phyloP scores from a whole-genome alignment of 2,329 filamentous ascomycete species.

The Penicillium sp. region DNA sequence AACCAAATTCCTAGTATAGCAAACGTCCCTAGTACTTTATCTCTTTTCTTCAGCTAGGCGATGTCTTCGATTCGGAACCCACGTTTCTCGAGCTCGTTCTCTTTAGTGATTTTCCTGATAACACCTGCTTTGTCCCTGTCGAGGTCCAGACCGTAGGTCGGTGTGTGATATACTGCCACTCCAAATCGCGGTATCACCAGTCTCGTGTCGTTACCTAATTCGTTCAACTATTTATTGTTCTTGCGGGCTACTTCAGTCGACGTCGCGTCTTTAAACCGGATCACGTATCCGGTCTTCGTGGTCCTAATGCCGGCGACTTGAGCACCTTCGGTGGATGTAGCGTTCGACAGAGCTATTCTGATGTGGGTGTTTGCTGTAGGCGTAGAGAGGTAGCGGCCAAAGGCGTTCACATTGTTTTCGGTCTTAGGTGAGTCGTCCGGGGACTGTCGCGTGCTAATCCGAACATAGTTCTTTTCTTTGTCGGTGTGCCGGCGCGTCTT shows the following conservation, averaged over 20 bases:
- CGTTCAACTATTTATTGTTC: not conserved
- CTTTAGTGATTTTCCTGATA: conserved; percentile 11
- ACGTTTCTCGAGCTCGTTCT: conserved; percentile 10
- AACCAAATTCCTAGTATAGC: conserved; percentile 28
- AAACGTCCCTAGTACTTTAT: conserved; percentile 20
- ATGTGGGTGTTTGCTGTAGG: not conserved
- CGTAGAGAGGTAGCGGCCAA: not conserved
- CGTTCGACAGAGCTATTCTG: not conserved
- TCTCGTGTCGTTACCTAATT: not conserved
- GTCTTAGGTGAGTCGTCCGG: not conserved
- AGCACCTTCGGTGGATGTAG: conserved; percentile 5
- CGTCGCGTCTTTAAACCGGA: not conserved
- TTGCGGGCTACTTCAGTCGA: conserved; percentile 10
- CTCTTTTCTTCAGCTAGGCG: conserved; percentile 27
- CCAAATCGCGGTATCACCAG: not conserved
- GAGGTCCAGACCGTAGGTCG: not conserved
- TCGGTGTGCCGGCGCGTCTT: not conserved
- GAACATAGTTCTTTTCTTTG: conserved; percentile 5
- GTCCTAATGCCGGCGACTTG: conserved; percentile 1
- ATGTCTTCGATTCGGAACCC: conserved; percentile 25
- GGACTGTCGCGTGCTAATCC: not conserved
- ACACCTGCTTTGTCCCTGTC: not conserved
- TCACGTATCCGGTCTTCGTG: conserved; percentile 9
- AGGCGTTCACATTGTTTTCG: not conserved
- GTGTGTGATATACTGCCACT: not conserved